These are phyloP conservation scores for Cladosporium cucumerinum DNA, from an alignment of 2,329 filamentous ascomycete genomes.

Conservation along the genomic window DNA sequence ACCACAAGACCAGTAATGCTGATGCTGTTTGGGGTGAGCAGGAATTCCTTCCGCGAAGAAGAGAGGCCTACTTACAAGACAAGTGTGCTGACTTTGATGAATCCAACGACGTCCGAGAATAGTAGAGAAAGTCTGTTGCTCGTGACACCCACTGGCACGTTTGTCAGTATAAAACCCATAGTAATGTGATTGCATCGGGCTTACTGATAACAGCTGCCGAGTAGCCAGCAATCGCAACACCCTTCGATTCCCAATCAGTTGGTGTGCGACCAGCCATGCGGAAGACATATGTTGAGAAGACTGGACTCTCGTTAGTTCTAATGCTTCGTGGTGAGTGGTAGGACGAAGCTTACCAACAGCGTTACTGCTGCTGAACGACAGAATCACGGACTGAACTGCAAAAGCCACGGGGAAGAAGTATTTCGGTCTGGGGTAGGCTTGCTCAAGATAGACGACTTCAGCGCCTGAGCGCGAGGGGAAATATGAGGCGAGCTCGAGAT, in stretches of 20 bases:
- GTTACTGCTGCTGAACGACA: conserved; percentile 66
- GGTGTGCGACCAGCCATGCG: conserved; percentile 51
- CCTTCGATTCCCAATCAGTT: conserved; percentile 63
- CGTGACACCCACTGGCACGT: conserved; percentile 23
- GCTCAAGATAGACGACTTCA: conserved; percentile 67
- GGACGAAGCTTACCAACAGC: conserved; percentile 47
- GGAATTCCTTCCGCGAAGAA: conserved; percentile 15
- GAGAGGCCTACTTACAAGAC: conserved; percentile 45
- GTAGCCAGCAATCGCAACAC: conserved; percentile 63
- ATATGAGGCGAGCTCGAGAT: conserved; percentile 62
- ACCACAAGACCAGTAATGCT: conserved; percentile 57
- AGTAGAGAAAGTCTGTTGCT: conserved; percentile 55
- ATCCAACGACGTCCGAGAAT: conserved; percentile 55
- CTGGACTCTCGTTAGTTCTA: conserved; percentile 1
- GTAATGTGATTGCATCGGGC: background rate
- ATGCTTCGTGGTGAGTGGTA: background rate
- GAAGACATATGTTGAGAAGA: conserved; percentile 60
- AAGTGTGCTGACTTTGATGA: conserved; percentile 59
- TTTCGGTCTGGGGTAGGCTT: conserved; percentile 61
- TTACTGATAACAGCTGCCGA: conserved; percentile 49
- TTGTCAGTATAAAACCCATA: background rate
- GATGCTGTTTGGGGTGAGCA: conserved; percentile 17
- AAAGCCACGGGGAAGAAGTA: conserved; percentile 64
- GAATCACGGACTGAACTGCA: conserved; percentile 59
- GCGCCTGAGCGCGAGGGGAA: conserved; percentile 65